Conservation (phyloP, 352 stramenopile genomes). For the Globisporangium lucens region DNA sequence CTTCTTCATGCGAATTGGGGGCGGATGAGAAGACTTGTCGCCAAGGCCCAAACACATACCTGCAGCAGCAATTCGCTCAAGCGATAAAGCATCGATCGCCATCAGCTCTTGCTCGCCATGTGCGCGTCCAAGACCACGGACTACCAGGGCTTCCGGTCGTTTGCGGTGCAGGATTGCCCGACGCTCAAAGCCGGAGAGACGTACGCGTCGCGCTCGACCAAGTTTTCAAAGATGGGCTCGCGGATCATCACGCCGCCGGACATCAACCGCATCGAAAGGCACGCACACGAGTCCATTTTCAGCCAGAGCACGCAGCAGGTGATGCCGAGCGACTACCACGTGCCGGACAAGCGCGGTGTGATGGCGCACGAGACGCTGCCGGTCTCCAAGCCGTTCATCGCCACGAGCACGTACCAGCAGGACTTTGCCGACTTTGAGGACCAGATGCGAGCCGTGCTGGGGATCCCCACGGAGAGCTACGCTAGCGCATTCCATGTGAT, state of each 20-base stretch:
- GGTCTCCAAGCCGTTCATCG: conserved; percentile 51
- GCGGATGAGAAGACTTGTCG: background rate
- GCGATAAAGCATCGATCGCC: background rate
- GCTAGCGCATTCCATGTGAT: conserved; percentile 45
- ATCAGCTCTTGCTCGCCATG: conserved; percentile 21
- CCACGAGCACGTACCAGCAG: conserved; percentile 54
- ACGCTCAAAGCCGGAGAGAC: conserved; percentile 78
- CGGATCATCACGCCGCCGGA: conserved; percentile 54
- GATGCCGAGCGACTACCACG: conserved; percentile 53
- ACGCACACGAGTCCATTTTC: conserved; percentile 52
- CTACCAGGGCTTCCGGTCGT: conserved; percentile 81
- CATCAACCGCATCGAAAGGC: conserved; percentile 53
- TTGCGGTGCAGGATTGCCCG: conserved; percentile 57
- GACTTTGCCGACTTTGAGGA: conserved; percentile 61
- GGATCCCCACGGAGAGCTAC: conserved; percentile 31
- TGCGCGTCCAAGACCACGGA: conserved; percentile 49
- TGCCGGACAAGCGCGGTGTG: conserved; percentile 57
- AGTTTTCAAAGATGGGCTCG: conserved; percentile 79
- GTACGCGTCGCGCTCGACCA: conserved; percentile 59
- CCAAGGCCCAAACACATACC: too few species aligned
- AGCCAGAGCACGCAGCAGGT: conserved; percentile 42
- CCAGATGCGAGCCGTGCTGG: conserved; percentile 39
- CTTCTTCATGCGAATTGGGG: too few species aligned
- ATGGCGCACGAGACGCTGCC: conserved; percentile 38
- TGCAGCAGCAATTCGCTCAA: too few species aligned